phyloP scores from a whole-genome alignment of 805 yeast genomes.

The Kazachstania viticola region DNA sequence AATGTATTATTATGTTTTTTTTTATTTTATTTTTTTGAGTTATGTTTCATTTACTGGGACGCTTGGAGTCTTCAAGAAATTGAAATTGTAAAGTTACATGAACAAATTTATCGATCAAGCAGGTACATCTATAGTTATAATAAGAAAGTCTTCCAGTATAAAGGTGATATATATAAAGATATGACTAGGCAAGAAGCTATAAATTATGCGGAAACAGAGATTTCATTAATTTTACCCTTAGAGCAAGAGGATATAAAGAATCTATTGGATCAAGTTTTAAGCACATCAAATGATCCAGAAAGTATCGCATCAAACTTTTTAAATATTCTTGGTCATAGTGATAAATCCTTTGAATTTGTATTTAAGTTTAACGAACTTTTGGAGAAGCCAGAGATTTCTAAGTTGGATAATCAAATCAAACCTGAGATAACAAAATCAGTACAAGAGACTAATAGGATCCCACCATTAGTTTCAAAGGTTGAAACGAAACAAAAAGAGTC shows the following conservation, averaged over 20 bases:
- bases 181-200: constrained; percentile 24
- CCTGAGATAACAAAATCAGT: not conserved
- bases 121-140: not conserved
- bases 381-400: not conserved
- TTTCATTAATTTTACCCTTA: constrained; percentile 24
- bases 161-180: no score
- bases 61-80: no score
- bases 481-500: not conserved
- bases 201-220: constrained; percentile 15
- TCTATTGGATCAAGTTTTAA: constrained; percentile 21
- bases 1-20: no score
- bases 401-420: not conserved
- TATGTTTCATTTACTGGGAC: no score
- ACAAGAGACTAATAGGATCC: not conserved
- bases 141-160: no score
- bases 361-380: constrained; percentile 19
- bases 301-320: constrained; percentile 21
- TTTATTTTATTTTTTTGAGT: no score
- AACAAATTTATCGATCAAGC: no score
- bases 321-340: constrained; percentile 24
- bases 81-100: no score
- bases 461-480: not conserved
- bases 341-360: constrained; percentile 22
- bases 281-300: constrained; percentile 11
- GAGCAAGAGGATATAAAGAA: constrained; percentile 19